Conservation (phyloP, 208 protist species). For the Trypanosoma brucei region DNA sequence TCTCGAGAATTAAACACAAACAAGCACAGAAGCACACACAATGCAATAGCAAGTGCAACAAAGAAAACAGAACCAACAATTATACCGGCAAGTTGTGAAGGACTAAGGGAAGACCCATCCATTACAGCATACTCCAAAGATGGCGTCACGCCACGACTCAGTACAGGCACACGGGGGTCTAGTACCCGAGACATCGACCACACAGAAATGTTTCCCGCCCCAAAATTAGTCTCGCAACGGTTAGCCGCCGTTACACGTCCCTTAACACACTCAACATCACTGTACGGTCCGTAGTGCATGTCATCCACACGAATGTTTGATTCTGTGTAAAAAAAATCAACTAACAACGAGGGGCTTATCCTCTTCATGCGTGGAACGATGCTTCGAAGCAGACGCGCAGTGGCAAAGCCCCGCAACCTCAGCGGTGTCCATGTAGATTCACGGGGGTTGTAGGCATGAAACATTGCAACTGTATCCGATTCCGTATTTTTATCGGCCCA, state of each 20-base stretch:
- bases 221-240: slow-evolving; percentile 33
- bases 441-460: slow-evolving; percentile 1
- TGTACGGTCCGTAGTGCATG: slow-evolving; percentile 27
- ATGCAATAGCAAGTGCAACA: slow-evolving; percentile 5
- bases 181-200: slow-evolving; percentile 31
- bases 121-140: slow-evolving; percentile 26
- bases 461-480: slow-evolving; percentile 11
- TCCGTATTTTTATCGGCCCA: slow-evolving; percentile 30
- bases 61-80: slow-evolving; percentile 16
- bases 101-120: slow-evolving; percentile 8
- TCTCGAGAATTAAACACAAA: slow-evolving; percentile 27
- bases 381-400: slow-evolving; percentile 2
- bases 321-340: slow-evolving; percentile 20
- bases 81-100: slow-evolving; percentile 22
- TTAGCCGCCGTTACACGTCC: no score
- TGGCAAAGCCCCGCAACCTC: slow-evolving; percentile 14
- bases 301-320: slow-evolving; percentile 20
- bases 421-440: slow-evolving; percentile 3
- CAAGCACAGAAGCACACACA: neutral
- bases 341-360: slow-evolving; percentile 17
- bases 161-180: slow-evolving; percentile 15
- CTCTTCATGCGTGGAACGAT: slow-evolving; percentile 15
- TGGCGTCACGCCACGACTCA: slow-evolving; percentile 17
- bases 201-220: slow-evolving; percentile 32
- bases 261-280: slow-evolving; percentile 4